Evolutionary conservation across 2,329 filamentous ascomycete genomes (phyloP).

Genomic region (Alternaria consortialis): DNA sequence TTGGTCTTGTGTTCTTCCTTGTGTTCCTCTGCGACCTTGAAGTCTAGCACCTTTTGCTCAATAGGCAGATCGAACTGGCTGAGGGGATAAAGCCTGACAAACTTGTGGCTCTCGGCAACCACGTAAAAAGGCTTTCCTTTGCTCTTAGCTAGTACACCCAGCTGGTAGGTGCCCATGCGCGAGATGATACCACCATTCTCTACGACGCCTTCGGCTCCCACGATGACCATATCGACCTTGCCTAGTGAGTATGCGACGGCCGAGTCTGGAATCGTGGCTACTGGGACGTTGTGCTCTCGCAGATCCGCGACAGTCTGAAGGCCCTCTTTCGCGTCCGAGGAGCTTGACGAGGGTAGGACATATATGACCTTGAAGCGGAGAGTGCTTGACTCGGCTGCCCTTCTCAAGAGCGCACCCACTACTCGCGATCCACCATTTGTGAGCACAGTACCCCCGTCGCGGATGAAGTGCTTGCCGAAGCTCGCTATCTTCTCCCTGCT

Average conservation of each 20-base stretch:
- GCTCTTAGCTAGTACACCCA: slow-evolving; percentile 80
- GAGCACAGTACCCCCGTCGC: slow-evolving; percentile 81
- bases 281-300: slow-evolving; percentile 77
- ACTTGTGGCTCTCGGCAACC: slow-evolving; percentile 95
- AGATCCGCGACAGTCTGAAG: slow-evolving; percentile 75
- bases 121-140: slow-evolving; percentile 85
- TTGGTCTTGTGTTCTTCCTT: slow-evolving; percentile 18
- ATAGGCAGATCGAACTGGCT: slow-evolving; percentile 84
- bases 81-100: slow-evolving; percentile 85
- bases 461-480: slow-evolving; percentile 79
- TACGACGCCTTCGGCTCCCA: slow-evolving; percentile 82
- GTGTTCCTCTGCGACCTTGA: slow-evolving; percentile 63
- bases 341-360: slow-evolving; percentile 50
- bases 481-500: slow-evolving; percentile 83
- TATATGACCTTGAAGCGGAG: slow-evolving; percentile 87
- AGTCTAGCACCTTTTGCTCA: slow-evolving; percentile 79
- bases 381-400: slow-evolving; percentile 72
- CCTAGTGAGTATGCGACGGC: slow-evolving; percentile 82
- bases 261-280: slow-evolving; percentile 80
- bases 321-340: slow-evolving; percentile 64
- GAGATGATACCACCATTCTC: slow-evolving; percentile 95
- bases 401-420: slow-evolving; percentile 77
- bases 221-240: slow-evolving; percentile 74
- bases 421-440: slow-evolving; percentile 90
- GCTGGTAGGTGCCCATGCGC: slow-evolving; percentile 84